Conservation (phyloP, 225 moss, liverwort and hornwort species). For the Ulota crispa region DNA sequence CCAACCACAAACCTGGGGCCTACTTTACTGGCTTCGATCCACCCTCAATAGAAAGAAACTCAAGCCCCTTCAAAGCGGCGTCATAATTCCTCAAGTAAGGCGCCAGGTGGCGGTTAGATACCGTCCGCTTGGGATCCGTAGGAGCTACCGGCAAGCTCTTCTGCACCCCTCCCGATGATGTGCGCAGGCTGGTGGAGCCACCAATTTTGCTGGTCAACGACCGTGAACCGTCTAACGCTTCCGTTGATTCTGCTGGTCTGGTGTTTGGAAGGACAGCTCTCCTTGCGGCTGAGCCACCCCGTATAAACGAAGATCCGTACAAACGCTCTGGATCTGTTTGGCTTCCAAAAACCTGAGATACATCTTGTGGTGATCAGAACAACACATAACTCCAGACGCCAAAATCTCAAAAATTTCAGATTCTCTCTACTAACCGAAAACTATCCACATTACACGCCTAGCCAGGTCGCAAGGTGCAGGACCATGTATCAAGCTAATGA, state of each 20-base stretch:
- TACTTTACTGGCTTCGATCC: constrained; percentile 55
- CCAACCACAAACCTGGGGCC: constrained; percentile 51
- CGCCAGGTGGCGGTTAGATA: constrained; percentile 64
- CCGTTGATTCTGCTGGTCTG: constrained; percentile 60
- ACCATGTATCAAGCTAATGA: not conserved
- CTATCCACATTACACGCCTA: not conserved
- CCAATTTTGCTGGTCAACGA: constrained; percentile 71
- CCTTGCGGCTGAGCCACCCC: constrained; percentile 79
- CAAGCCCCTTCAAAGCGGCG: constrained; percentile 56
- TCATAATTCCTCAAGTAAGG: constrained; percentile 60
- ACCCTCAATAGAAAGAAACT: constrained; percentile 55
- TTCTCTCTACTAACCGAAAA: not conserved
- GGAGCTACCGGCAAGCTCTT: constrained; percentile 77
- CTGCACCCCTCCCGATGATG: constrained; percentile 69
- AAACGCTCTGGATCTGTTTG: constrained; percentile 74
- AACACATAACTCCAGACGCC: not conserved
- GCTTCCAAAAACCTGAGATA: constrained; percentile 42
- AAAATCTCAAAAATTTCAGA: not conserved
- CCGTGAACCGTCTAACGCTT: constrained; percentile 65
- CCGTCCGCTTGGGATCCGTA: constrained; percentile 89
- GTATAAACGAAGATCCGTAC: constrained; percentile 70
- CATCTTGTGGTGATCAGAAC: not conserved
- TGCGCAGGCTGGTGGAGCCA: constrained; percentile 82
- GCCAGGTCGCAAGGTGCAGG: not conserved
- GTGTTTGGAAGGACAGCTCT: constrained; percentile 74